Base-by-base conservation (phyloP, 371 early-diverging fungal genomes). In the Mortierella sp. region DNA sequence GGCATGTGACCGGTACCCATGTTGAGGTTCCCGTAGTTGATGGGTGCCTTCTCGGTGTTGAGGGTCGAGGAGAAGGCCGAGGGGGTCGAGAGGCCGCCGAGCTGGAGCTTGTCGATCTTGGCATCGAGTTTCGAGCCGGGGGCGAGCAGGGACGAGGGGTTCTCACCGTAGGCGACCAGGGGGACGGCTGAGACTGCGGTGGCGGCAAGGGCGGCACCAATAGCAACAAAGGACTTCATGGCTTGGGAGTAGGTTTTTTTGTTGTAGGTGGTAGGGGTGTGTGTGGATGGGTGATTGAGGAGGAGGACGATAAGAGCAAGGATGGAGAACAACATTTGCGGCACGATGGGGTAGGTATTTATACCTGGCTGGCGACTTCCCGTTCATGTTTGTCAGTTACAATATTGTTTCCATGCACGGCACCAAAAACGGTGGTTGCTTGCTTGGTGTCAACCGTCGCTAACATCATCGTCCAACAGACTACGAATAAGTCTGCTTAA, bases 1-100 rank as follows among this genome's bases (percentile, higher is more conserved):
- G 86, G 86, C 82, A 82, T 77, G 79, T 82, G 72, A 10, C 82
- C 82, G 11, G 86, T 82, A 0, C 86, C 86, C 74, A 60, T n/a
- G 70, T 85, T 85, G 44, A 85, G 55, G 60, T 85, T 85, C 0
- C 86, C 86, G 49, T 79, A 85, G 75, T 85, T 85, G 75, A 77
- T 65, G 12, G 86, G 86, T 1, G 76, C 82, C 29, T 72, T 35
- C 74, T 75, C 70, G n/a, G 82, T 82, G 75, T 81, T 76, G 49
- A 85, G 74, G 21, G 82, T 72, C 10, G 70, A 35, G 38, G 81
- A 72, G 35, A 71, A 75, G 44, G 77, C 43, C 27, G 80, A 74
- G 5, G 86, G 86, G 49, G 46, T 46, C 1, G 60, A 51, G 21
- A 85, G 70, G 2, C 82, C 86, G 7, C 82, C 86, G 29, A 85